These are phyloP conservation scores for Nitzschia inconspicua DNA, from an alignment of 108 stramenopile genomes.

Conservation along the genomic window DNA sequence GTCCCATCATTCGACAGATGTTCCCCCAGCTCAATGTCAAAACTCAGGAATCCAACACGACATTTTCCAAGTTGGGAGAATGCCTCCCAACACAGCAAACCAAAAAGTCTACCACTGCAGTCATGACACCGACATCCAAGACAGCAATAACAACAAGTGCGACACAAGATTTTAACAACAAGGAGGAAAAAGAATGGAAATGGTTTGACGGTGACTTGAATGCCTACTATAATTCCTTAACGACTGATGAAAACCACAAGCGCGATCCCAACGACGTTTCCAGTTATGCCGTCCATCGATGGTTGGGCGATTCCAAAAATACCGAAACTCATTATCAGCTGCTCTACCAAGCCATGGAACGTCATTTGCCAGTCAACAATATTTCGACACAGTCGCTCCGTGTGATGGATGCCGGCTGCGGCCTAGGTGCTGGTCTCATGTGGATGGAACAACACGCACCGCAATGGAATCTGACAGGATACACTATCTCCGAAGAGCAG, in stretches of 20 bases:
- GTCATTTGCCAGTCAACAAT: no score
- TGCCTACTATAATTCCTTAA: conserved; percentile 52
- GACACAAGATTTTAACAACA: not conserved
- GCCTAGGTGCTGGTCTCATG: conserved; percentile 49
- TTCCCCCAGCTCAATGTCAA: conserved; percentile 20
- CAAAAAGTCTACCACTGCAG: not conserved
- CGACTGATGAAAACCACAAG: conserved; percentile 34
- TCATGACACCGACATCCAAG: not conserved
- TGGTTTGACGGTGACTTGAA: conserved; percentile 55
- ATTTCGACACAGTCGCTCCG: not conserved
- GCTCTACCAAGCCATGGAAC: conserved; percentile 14
- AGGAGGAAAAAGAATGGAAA: conserved; percentile 31
- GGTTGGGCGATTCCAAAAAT: conserved; percentile 39
- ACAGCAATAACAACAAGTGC: not conserved
- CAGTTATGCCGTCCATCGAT: conserved; percentile 53
- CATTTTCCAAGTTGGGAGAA: not conserved
- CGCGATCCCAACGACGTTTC: conserved; percentile 38
- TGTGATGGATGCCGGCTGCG: conserved; percentile 59
- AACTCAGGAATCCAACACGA: not conserved
- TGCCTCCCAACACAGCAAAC: not conserved
- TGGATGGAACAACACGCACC: conserved; percentile 46
- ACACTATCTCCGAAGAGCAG: conserved; percentile 52
- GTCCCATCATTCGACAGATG: conserved; percentile 20
- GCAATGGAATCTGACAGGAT: conserved; percentile 35
- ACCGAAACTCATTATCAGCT: conserved; percentile 44